Percentiles rank a stretch among this genome's conserved stretches.
These are phyloP conservation scores for Petunia hybrid DNA, from an alignment of 305 asterid genomes.

Conservation along the genomic window DNA sequence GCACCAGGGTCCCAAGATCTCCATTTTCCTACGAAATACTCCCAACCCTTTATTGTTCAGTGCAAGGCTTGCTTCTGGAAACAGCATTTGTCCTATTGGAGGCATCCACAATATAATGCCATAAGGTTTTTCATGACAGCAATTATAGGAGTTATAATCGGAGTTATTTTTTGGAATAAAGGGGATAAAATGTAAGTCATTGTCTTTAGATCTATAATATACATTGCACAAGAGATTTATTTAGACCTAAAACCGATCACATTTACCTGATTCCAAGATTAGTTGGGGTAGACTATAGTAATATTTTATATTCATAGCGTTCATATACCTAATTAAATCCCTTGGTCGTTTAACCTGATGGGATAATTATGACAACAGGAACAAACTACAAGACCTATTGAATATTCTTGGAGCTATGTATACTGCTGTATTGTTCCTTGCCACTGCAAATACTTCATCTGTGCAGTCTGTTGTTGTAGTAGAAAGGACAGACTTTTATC, in stretches of 20 bases:
- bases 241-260: too few relatives aligned
- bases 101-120: slow-evolving; percentile 82
- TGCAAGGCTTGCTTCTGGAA: slow-evolving; percentile 98
- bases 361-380: slow-evolving; percentile 36
- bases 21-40: slow-evolving; percentile 64
- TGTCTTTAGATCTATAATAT: not conserved
- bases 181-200: slow-evolving; percentile 72
- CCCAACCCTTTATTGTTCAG: slow-evolving; percentile 74
- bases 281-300: too few relatives aligned
- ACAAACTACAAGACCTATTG: slow-evolving; percentile 51
- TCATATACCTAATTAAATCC: too few relatives aligned
- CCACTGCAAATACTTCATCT: slow-evolving; percentile 55
- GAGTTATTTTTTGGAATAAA: slow-evolving; percentile 85
- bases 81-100: slow-evolving; percentile 87
- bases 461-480: slow-evolving; percentile 59
- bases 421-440: slow-evolving; percentile 59
- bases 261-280: too few relatives aligned
- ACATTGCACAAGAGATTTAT: not conserved
- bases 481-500: slow-evolving; percentile 58
- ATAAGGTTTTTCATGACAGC: slow-evolving; percentile 78
- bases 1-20: slow-evolving; percentile 75
- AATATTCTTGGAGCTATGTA: slow-evolving; percentile 60
- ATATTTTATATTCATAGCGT: too few relatives aligned
- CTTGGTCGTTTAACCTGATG: not conserved
- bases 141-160: slow-evolving; percentile 70